A percentile compares a stretch with the other conserved stretches of the same genome.
Conservation (phyloP, 495 filamentous ascomycete genomes). For the Trichoderma reesei region DNA sequence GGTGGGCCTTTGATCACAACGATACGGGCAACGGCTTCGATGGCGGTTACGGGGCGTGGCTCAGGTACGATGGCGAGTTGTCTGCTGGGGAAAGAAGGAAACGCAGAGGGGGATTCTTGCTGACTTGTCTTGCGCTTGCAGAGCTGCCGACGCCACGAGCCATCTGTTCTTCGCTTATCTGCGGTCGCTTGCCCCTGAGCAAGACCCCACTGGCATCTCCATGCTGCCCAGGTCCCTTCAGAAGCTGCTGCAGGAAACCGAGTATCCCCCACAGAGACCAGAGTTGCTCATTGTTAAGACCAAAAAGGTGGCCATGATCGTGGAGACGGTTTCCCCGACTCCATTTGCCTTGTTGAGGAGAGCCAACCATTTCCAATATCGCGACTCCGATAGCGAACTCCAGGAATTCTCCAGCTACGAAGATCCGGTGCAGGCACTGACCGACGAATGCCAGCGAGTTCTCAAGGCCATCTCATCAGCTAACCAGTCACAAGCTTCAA, state of each 20-base stretch:
- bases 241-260: conserved; percentile 79
- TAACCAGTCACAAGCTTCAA: conserved; percentile 69
- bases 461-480: conserved; percentile 77
- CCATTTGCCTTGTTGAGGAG: conserved; percentile 85
- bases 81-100: not conserved
- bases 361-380: conserved; percentile 90
- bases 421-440: conserved; percentile 78
- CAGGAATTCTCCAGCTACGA: conserved; percentile 79
- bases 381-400: conserved; percentile 74
- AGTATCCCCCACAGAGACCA: conserved; percentile 83
- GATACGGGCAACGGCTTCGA: conserved; percentile 90
- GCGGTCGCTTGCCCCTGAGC: conserved; percentile 75
- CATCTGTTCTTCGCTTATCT: conserved; percentile 98
- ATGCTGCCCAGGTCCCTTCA: conserved; percentile 82
- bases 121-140: conserved; percentile 31
- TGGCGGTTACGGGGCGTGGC: conserved; percentile 83
- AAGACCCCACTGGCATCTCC: conserved; percentile 63
- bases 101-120: not conserved
- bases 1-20: conserved; percentile 94
- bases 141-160: conserved; percentile 88
- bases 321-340: conserved; percentile 89
- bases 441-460: conserved; percentile 87
- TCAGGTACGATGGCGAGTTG: conserved; percentile 24
- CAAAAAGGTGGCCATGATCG: conserved; percentile 90
- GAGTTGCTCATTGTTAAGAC: conserved; percentile 69